Conservation (phyloP, 129 eudicot species). For the Arctium minus region DNA sequence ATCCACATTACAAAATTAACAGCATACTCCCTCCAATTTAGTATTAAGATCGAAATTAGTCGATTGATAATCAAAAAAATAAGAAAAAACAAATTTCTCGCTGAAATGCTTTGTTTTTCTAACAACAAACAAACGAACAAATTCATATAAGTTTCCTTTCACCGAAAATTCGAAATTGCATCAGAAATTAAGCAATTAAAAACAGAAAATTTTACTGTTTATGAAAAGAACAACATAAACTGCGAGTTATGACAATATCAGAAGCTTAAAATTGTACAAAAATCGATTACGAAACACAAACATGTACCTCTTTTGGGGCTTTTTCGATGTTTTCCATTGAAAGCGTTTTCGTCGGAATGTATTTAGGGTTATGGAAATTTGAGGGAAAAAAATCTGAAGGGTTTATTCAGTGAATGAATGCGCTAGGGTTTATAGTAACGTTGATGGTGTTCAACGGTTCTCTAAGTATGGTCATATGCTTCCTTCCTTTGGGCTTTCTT, state of each 20-base stretch:
- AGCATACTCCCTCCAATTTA: not conserved
- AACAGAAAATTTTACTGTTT: not conserved
- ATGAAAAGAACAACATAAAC: not conserved
- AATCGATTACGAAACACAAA: not conserved
- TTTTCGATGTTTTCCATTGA: constrained; percentile 35
- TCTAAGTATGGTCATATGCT: not conserved
- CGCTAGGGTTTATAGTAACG: constrained; percentile 11
- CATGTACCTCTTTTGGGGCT: constrained; percentile 27
- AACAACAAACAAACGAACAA: not conserved
- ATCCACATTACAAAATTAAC: not conserved
- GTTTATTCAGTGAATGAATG: constrained; percentile 6
- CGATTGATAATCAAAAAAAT: not conserved
- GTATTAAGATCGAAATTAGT: not conserved
- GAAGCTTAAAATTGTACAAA: not conserved
- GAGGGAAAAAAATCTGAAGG: constrained; percentile 5
- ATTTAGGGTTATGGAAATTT: not conserved
- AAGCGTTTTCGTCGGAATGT: not conserved
- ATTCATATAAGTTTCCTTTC: not conserved
- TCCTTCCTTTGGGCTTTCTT: not conserved
- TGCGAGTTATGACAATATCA: not conserved
- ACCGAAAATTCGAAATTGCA: not conserved
- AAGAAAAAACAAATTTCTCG: not conserved
- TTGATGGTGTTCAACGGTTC: not conserved
- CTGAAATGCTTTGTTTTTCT: not conserved
- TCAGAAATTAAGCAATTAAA: not conserved